These are phyloP conservation scores for Emergomyces pasteurianus DNA, from an alignment of 2,329 filamentous ascomycete species.

Conservation along the genomic window DNA sequence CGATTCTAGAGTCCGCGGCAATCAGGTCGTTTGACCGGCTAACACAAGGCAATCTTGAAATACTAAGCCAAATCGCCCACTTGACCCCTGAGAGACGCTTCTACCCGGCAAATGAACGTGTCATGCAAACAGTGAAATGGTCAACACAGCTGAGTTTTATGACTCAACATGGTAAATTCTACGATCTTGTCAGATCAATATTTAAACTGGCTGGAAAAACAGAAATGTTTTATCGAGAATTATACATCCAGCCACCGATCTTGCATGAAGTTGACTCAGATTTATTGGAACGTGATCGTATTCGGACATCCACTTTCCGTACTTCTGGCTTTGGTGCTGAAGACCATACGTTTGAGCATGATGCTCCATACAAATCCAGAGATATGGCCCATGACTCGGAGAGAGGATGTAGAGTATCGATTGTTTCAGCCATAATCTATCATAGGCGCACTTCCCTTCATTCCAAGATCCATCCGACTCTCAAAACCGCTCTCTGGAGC, in stretches of 20 bases:
- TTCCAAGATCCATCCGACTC: too few species aligned
- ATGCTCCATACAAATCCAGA: slow-evolving; percentile 23
- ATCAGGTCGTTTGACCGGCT: slow-evolving; percentile 8
- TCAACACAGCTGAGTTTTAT: slow-evolving; percentile 24
- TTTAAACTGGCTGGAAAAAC: background rate
- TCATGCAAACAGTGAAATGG: slow-evolving; percentile 38
- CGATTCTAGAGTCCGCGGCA: slow-evolving; percentile 7
- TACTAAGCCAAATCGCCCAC: slow-evolving; percentile 5
- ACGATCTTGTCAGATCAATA: slow-evolving; percentile 8
- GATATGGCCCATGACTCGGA: slow-evolving; percentile 13
- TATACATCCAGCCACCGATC: background rate
- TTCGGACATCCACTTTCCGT: slow-evolving; percentile 23
- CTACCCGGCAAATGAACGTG: slow-evolving; percentile 31
- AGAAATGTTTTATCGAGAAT: slow-evolving; percentile 7
- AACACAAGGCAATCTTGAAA: background rate
- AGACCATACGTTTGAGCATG: slow-evolving; percentile 18
- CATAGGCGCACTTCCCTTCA: background rate
- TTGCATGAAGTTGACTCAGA: slow-evolving; percentile 4
- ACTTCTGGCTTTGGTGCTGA: slow-evolving; percentile 29
- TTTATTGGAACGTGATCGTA: slow-evolving; percentile 17
- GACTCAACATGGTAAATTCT: slow-evolving; percentile 30
- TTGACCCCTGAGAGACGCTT: slow-evolving; percentile 30
- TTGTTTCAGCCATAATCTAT: background rate
- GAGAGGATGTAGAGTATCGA: background rate
- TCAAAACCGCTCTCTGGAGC: background rate